A percentile compares a stretch with the other conserved stretches of the same genome.
Evolutionary conservation across 2,329 filamentous ascomycete genomes (phyloP).

Genomic region (Phyllosticta citriasiana): DNA sequence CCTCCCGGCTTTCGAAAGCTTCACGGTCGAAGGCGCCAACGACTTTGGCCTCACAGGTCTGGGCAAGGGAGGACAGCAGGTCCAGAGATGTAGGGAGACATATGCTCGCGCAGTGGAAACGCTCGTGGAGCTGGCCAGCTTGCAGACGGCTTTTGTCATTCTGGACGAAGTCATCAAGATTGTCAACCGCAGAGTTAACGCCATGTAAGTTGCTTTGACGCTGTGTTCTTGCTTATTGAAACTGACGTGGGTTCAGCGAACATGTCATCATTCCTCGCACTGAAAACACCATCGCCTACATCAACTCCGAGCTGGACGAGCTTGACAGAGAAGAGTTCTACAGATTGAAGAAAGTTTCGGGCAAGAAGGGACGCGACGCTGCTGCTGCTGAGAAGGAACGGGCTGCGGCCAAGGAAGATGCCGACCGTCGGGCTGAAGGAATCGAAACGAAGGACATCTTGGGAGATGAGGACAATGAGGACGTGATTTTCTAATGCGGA

Average conservation of each 20-base stretch:
- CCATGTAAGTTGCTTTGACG: constrained; percentile 55
- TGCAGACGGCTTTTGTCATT: constrained; percentile 97
- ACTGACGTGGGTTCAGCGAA: constrained; percentile 43
- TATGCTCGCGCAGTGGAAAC: constrained; percentile 95
- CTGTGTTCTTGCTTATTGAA: background rate
- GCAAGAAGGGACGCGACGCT: constrained; percentile 51
- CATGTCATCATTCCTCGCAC: constrained; percentile 96
- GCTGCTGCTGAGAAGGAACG: constrained; percentile 33
- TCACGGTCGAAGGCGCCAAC: constrained; percentile 76
- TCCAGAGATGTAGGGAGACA: constrained; percentile 88
- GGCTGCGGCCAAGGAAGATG: constrained; percentile 29
- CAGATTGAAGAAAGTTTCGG: constrained; percentile 84
- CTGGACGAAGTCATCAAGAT: constrained; percentile 99
- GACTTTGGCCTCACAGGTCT: constrained; percentile 94
- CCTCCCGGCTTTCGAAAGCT: constrained; percentile 87
- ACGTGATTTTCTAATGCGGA: constrained; percentile 64
- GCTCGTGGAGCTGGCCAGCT: constrained; percentile 83
- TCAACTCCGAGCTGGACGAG: constrained; percentile 97
- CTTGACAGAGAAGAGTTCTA: constrained; percentile 98
- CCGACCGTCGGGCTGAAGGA: constrained; percentile 13
- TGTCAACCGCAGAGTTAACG: constrained; percentile 95
- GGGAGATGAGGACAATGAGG: constrained; percentile 66
- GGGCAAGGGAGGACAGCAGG: constrained; percentile 94
- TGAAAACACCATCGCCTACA: constrained; percentile 99
- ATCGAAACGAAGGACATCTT: constrained; percentile 54